phyloP scores from a whole-genome alignment of 2,329 filamentous ascomycete genomes.

The Botryotinia calthae region DNA sequence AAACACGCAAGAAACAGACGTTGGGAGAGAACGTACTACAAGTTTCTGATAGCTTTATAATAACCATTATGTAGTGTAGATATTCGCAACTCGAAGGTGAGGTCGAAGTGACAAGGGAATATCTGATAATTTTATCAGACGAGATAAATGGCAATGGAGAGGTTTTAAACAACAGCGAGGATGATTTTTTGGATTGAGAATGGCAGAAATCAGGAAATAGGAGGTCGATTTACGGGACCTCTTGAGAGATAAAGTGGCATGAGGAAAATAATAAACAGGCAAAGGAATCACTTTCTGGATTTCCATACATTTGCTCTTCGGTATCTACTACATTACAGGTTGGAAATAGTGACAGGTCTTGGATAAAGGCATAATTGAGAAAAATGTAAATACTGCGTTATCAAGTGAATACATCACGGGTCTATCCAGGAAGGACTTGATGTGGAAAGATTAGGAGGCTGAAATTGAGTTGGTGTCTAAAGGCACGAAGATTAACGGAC shows the following conservation, averaged over 20 bases:
- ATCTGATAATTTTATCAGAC: too few relatives aligned
- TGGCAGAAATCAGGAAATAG: background rate
- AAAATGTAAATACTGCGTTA: background rate
- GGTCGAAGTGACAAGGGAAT: too few relatives aligned
- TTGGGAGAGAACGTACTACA: too few relatives aligned
- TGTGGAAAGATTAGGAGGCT: background rate
- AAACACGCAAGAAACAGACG: accelerated
- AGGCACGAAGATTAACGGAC: accelerated
- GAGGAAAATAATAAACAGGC: background rate
- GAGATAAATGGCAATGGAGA: background rate
- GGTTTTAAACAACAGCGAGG: background rate
- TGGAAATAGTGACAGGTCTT: background rate
- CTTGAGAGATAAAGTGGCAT: background rate
- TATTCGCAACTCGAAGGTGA: too few relatives aligned
- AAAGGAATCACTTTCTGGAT: too few relatives aligned
- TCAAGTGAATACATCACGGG: background rate
- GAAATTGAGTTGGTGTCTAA: accelerated
- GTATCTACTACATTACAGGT: too few relatives aligned
- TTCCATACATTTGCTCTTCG: too few relatives aligned
- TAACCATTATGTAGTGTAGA: too few relatives aligned
- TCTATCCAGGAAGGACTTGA: background rate
- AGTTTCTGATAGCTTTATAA: too few relatives aligned
- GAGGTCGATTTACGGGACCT: background rate
- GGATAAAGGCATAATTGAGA: background rate
- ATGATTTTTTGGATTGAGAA: background rate